These are phyloP conservation scores for Phylloporus rhodoxanthus DNA, from an alignment of 768 basidiomycete genomes.

Conservation along the genomic window DNA sequence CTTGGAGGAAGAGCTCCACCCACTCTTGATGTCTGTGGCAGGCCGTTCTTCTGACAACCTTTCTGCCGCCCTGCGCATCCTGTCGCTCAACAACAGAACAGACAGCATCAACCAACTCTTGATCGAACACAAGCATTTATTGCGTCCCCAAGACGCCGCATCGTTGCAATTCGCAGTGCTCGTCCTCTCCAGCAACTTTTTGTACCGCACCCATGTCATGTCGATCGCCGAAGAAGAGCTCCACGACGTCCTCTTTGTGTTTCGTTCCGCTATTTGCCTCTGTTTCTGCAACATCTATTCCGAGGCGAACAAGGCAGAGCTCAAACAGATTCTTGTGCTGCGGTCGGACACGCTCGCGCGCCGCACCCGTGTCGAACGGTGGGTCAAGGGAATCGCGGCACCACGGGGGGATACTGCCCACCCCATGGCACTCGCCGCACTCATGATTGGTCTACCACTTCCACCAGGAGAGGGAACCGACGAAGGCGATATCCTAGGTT, in stretches of 20 bases:
- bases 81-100: slow-evolving; percentile 34
- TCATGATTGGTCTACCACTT: slow-evolving; percentile 54
- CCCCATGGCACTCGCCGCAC: slow-evolving; percentile 58
- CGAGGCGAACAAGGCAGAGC: slow-evolving; percentile 34
- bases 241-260: slow-evolving; percentile 37
- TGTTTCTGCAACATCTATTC: slow-evolving; percentile 46
- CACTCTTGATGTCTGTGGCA: slow-evolving; percentile 37
- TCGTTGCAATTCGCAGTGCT: slow-evolving; percentile 43
- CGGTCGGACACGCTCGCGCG: slow-evolving; percentile 35
- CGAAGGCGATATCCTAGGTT: slow-evolving; percentile 43
- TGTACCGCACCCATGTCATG: slow-evolving; percentile 31
- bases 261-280: slow-evolving; percentile 39
- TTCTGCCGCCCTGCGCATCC: slow-evolving; percentile 50
- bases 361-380: slow-evolving; percentile 42
- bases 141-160: slow-evolving; percentile 53
- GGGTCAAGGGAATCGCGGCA: slow-evolving; percentile 46
- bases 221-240: slow-evolving; percentile 51
- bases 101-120: slow-evolving; percentile 39
- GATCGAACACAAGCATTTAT: slow-evolving; percentile 42
- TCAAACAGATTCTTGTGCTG: slow-evolving; percentile 43
- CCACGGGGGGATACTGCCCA: slow-evolving; percentile 34
- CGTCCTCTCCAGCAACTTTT: slow-evolving; percentile 28
- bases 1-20: slow-evolving; percentile 32
- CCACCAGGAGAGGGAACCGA: slow-evolving; percentile 36
- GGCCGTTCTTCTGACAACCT: slow-evolving; percentile 47